Evolutionary conservation across 2,329 filamentous ascomycete species (phyloP).

Genomic region (Alternaria ventricosa): DNA sequence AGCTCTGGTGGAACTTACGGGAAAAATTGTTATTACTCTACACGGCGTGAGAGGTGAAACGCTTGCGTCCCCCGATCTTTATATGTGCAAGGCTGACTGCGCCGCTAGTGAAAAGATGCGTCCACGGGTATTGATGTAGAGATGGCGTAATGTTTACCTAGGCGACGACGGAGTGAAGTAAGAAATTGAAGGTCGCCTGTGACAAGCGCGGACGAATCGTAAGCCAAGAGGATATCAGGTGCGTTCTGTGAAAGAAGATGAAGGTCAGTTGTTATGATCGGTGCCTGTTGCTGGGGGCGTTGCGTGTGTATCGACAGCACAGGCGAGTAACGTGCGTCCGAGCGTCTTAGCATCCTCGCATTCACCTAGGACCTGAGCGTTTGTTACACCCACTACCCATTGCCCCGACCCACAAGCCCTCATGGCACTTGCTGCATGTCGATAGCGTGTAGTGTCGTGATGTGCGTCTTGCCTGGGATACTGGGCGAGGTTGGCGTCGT

Average conservation of each 20-base stretch:
- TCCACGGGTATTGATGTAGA: background rate
- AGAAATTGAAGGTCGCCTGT: background rate
- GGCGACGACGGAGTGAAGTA: slow-evolving; percentile 1
- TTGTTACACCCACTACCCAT: background rate
- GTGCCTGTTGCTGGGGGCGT: background rate
- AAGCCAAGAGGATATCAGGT: background rate
- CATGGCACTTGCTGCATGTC: background rate
- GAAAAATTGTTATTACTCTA: background rate
- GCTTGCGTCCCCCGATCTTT: background rate
- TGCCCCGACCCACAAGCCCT: background rate
- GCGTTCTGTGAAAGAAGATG: background rate
- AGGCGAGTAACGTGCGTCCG: background rate
- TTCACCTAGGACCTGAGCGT: background rate
- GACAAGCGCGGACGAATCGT: background rate
- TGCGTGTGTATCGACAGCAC: background rate
- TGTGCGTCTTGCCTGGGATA: background rate
- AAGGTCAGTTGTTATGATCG: background rate
- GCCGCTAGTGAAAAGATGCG: background rate
- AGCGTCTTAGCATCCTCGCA: background rate
- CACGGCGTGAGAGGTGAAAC: background rate
- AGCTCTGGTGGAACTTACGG: background rate
- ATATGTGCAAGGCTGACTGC: background rate
- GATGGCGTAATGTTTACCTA: background rate
- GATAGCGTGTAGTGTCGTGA: background rate
- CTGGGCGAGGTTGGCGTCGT: background rate